Conservation (phyloP, 2,329 filamentous ascomycete species). For the Fusarium bactridioides region DNA sequence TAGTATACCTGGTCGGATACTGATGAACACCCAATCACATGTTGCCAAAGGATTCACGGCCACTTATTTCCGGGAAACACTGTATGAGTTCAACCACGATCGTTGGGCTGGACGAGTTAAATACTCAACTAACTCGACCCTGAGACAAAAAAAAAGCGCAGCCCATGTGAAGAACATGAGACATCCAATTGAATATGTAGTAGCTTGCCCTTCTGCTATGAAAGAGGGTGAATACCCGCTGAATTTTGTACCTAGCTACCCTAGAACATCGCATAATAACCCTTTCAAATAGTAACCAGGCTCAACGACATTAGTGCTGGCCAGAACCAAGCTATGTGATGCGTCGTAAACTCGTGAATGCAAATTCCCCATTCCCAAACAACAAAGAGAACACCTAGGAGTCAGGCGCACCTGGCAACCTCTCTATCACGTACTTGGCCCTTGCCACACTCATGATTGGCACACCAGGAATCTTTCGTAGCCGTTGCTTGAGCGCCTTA, state of each 20-base stretch:
- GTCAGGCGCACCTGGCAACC: constrained; percentile 84
- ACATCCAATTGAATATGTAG: background rate
- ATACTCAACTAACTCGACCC: background rate
- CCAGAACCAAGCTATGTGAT: background rate
- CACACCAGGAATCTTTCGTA: constrained; percentile 75
- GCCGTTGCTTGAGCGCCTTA: constrained; percentile 80
- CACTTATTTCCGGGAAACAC: background rate
- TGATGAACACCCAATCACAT: background rate
- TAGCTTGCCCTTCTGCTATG: background rate
- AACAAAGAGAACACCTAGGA: constrained; percentile 36
- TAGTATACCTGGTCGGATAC: background rate
- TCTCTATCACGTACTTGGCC: constrained; percentile 94
- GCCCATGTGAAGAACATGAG: background rate
- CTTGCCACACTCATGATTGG: constrained; percentile 82
- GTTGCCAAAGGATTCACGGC: background rate
- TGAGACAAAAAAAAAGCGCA: background rate
- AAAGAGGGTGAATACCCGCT: background rate
- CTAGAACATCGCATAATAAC: background rate
- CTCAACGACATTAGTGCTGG: background rate
- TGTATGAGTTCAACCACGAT: too few relatives aligned
- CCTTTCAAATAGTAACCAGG: background rate
- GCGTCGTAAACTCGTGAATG: constrained; percentile 29
- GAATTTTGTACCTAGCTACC: background rate
- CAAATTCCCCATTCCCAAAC: constrained; percentile 19
- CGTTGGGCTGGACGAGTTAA: background rate